Conservation (phyloP, 305 asterid genomes). For the Fraxinus paxiana region DNA sequence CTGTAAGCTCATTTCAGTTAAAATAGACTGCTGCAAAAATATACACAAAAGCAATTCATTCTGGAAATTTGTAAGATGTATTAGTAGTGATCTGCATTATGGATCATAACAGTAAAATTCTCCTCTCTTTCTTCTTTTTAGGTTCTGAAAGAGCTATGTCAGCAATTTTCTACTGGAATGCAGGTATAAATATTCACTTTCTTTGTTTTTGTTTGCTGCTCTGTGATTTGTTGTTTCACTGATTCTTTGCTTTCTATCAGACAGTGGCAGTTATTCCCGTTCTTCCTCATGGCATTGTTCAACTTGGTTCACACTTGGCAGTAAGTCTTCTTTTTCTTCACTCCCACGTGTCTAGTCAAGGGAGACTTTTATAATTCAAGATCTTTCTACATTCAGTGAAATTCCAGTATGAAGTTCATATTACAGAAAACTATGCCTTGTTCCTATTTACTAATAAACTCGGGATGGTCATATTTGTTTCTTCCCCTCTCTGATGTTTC, state of each 20-base stretch:
- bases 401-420: not conserved
- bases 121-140: conserved; percentile 1
- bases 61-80: not conserved
- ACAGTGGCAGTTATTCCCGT: conserved; percentile 68
- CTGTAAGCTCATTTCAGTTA: not conserved
- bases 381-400: not conserved
- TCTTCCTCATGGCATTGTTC: conserved; percentile 78
- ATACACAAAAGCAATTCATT: not conserved
- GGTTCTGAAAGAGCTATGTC: conserved; percentile 57
- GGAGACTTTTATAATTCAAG: not conserved
- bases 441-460: not conserved
- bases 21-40: conserved; percentile 3
- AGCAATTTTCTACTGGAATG: conserved; percentile 68
- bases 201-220: not conserved
- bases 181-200: conserved; percentile 39
- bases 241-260: conserved; percentile 33
- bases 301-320: conserved; percentile 54
- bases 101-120: conserved; percentile 8
- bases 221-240: conserved; percentile 10
- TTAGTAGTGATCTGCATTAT: not conserved
- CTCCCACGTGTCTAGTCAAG: not conserved
- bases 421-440: not conserved
- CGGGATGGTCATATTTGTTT: not conserved
- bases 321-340: conserved; percentile 39
- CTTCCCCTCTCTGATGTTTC: not conserved